Conservation (phyloP, 202 grass and related monocot species). For the Thinopyrum obtusiflorum region DNA sequence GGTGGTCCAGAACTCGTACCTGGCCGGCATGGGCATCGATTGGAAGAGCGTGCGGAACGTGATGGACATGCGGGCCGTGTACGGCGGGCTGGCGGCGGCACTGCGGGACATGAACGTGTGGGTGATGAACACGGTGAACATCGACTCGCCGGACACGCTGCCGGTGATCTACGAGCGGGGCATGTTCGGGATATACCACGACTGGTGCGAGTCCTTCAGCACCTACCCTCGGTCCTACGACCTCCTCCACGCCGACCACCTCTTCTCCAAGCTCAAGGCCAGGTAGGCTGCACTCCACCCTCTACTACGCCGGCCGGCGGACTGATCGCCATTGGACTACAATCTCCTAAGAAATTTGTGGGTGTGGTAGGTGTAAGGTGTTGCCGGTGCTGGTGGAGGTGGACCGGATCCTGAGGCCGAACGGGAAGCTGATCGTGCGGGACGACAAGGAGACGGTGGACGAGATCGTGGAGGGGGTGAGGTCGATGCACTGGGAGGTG, state of each 20-base stretch:
- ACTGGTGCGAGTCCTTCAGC: constrained; percentile 98
- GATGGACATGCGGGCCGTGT: constrained; percentile 96
- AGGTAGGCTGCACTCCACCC: constrained; percentile 20
- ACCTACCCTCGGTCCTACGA: constrained; percentile 95
- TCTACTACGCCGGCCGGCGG: neutral
- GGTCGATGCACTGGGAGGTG: constrained; percentile 77
- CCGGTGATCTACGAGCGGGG: constrained; percentile 90
- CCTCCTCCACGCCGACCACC: constrained; percentile 90
- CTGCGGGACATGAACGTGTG: constrained; percentile 74
- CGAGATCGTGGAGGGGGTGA: constrained; percentile 62
- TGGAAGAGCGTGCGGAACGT: constrained; percentile 76
- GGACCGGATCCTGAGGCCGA: constrained; percentile 75
- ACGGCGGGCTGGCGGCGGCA: constrained; percentile 88
- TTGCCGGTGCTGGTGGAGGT: constrained; percentile 73
- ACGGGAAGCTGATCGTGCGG: constrained; percentile 74
- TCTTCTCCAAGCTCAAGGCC: constrained; percentile 82
- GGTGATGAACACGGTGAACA: constrained; percentile 89
- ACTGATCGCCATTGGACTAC: neutral
- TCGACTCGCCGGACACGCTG: constrained; percentile 90
- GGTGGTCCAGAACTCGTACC: constrained; percentile 65
- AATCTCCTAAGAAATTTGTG: too few species aligned
- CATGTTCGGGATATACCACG: constrained; percentile 91
- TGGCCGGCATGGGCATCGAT: constrained; percentile 79
- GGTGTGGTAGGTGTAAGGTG: constrained; percentile 58
- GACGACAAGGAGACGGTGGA: constrained; percentile 71